These are phyloP conservation scores for Curvularia hawaiiensis DNA, from an alignment of 2,329 filamentous ascomycete species.

Conservation along the genomic window DNA sequence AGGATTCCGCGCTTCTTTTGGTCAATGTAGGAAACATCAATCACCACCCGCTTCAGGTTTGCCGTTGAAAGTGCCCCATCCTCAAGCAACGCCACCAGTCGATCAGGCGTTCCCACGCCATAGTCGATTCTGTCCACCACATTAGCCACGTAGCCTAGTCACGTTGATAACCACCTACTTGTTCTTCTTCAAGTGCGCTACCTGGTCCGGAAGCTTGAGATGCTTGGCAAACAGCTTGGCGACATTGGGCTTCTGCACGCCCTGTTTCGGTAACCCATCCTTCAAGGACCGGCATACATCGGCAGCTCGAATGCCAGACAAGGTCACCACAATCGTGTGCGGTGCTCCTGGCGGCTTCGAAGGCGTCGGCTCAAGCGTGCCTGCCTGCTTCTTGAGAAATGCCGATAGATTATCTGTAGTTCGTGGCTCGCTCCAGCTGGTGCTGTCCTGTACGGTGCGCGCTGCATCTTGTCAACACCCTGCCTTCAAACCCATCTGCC, in stretches of 20 bases:
- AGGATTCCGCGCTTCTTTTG: constrained; percentile 92
- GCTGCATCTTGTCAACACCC: constrained; percentile 54
- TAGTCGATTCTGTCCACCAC: constrained; percentile 70
- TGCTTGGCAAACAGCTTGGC: constrained; percentile 98
- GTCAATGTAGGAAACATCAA: constrained; percentile 93
- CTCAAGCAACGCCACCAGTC: constrained; percentile 81
- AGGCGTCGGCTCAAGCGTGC: constrained; percentile 66
- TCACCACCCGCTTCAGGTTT: constrained; percentile 76
- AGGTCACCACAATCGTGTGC: constrained; percentile 88
- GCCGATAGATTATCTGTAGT: constrained; percentile 74
- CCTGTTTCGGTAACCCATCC: constrained; percentile 51
- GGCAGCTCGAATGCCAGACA: constrained; percentile 82
- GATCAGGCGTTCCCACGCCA: constrained; percentile 85
- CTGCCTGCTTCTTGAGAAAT: constrained; percentile 74
- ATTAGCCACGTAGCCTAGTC: constrained; percentile 18
- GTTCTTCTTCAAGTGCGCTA: constrained; percentile 71
- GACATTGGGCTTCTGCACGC: constrained; percentile 71
- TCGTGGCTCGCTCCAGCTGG: constrained; percentile 70
- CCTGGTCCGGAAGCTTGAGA: constrained; percentile 90
- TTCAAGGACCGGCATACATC: constrained; percentile 83
- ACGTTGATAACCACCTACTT: constrained; percentile 49
- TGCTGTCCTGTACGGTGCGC: constrained; percentile 78
- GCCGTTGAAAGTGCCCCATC: constrained; percentile 75
- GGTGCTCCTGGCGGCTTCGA: constrained; percentile 62
- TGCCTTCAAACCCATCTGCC: not conserved